A percentile compares a stretch with the other conserved stretches of the same genome.
These are phyloP conservation scores for Talaromyces wortmannii DNA, from an alignment of 495 filamentous ascomycete genomes.

Conservation along the genomic window DNA sequence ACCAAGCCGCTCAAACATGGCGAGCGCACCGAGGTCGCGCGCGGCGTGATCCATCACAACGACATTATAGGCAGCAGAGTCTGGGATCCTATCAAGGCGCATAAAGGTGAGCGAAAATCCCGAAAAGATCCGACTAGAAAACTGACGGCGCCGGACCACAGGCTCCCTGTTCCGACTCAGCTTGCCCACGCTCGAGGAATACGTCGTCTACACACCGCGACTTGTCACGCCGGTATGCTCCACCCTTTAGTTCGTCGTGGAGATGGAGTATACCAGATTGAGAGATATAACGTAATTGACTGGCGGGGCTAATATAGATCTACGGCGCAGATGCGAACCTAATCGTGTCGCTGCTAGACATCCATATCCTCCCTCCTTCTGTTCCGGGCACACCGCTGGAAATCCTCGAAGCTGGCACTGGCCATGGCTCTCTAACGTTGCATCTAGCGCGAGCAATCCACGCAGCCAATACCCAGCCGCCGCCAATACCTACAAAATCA, in stretches of 20 bases:
- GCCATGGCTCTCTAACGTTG: slow-evolving; percentile 69
- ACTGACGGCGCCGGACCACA: background rate
- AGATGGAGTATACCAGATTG: too few species aligned
- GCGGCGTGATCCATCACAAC: slow-evolving; percentile 47
- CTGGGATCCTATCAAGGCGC: slow-evolving; percentile 46
- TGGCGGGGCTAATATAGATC: slow-evolving; percentile 44
- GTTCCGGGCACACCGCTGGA: slow-evolving; percentile 38
- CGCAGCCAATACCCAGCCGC: slow-evolving; percentile 53
- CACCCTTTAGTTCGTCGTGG: background rate
- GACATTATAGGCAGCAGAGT: slow-evolving; percentile 57
- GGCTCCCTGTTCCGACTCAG: slow-evolving; percentile 38
- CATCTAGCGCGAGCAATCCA: slow-evolving; percentile 69
- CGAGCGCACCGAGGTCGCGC: slow-evolving; percentile 36
- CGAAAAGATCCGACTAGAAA: background rate
- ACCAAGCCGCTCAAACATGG: slow-evolving; percentile 40
- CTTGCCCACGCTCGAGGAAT: slow-evolving; percentile 64
- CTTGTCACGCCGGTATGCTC: slow-evolving; percentile 63
- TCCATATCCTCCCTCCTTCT: slow-evolving; percentile 47
- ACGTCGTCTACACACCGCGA: slow-evolving; percentile 55
- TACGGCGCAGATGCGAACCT: slow-evolving; percentile 65
- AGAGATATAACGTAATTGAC: background rate
- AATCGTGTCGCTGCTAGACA: slow-evolving; percentile 67
- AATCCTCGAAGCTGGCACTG: slow-evolving; percentile 77
- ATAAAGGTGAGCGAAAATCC: slow-evolving; percentile 28
- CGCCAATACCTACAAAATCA: slow-evolving; percentile 23